phyloP scores from a whole-genome alignment of 2,329 filamentous ascomycete genomes.

The Chaetomiaceae sp. region DNA sequence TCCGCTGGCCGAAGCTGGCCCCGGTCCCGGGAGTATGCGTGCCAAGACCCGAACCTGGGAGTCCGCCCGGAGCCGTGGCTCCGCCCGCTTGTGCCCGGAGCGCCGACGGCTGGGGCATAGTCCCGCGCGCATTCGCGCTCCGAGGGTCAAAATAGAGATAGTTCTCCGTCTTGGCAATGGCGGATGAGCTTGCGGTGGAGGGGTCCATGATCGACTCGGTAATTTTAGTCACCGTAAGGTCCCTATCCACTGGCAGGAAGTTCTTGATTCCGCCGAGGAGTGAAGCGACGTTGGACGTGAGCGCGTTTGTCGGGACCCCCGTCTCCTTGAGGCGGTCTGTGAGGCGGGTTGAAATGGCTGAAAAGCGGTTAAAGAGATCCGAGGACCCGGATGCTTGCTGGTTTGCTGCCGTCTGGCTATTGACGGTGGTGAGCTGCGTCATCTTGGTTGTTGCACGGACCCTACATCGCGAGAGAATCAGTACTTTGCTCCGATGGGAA shows the following conservation, averaged over 20 bases:
- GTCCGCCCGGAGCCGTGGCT: constrained; percentile 42
- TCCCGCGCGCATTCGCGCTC: constrained; percentile 87
- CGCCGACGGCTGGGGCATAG: constrained; percentile 74
- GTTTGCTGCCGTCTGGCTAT: constrained; percentile 63
- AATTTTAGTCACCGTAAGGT: constrained; percentile 95
- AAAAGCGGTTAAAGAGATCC: constrained; percentile 90
- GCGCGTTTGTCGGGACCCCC: constrained; percentile 63
- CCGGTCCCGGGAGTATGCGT: constrained; percentile 57
- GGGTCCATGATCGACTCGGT: constrained; percentile 98
- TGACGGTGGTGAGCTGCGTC: constrained; percentile 94
- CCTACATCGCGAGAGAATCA: constrained; percentile 32
- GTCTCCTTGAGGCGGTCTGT: constrained; percentile 94
- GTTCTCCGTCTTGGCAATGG: constrained; percentile 92
- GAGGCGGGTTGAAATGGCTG: constrained; percentile 81
- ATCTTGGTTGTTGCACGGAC: constrained; percentile 94
- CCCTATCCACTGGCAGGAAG: constrained; percentile 92
- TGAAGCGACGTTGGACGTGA: constrained; percentile 81
- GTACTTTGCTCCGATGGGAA: neutral
- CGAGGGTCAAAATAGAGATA: constrained; percentile 97
- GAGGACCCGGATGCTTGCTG: constrained; percentile 57
- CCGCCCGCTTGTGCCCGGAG: constrained; percentile 42
- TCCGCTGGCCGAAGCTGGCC: constrained; percentile 83
- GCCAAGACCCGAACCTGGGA: constrained; percentile 44
- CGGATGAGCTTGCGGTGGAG: constrained; percentile 78
- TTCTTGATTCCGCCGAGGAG: constrained; percentile 96